phyloP scores from a whole-genome alignment of 2,329 filamentous ascomycete species.

The Cercospora brassicicola region DNA sequence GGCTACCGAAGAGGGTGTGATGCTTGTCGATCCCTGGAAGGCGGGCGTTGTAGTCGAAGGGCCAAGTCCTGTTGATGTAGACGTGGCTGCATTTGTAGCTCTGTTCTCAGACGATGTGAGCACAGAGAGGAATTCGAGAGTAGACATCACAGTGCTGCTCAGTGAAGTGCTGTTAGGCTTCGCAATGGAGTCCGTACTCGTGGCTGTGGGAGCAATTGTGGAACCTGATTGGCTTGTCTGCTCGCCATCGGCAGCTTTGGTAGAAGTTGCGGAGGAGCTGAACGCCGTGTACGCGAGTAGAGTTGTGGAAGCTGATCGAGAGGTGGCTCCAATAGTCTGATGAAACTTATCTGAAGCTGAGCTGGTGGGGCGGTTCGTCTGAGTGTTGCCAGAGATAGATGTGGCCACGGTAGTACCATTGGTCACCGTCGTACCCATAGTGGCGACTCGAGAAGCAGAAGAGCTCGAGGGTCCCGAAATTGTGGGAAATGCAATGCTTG shows the following conservation, averaged over 20 bases:
- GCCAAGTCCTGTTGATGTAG: not conserved
- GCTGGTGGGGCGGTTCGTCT: not conserved
- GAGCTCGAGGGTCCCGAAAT: not conserved
- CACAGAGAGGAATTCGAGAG: not conserved
- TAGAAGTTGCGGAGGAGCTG: not conserved
- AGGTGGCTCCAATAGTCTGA: slow-evolving; percentile 1
- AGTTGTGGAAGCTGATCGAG: not conserved
- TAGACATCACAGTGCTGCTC: not conserved
- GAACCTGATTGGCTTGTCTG: not conserved
- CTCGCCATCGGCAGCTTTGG: not conserved
- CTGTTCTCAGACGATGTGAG: not conserved
- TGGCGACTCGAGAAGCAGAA: not conserved
- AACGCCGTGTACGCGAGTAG: not conserved
- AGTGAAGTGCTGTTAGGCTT: not conserved
- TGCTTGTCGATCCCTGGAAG: not conserved
- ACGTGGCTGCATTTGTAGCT: not conserved
- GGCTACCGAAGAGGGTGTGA: not conserved
- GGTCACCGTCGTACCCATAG: not conserved
- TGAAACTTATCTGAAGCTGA: not conserved
- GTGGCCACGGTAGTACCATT: not conserved
- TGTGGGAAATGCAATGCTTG: slow-evolving; percentile 11
- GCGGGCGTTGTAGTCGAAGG: not conserved
- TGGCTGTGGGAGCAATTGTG: not conserved
- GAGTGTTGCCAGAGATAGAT: not conserved
- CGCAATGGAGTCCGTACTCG: not conserved